A percentile compares a stretch with the other conserved stretches of the same genome.
Evolutionary conservation across 805 yeast species (phyloP).

Genomic region (Isabelozyma rhagii): DNA sequence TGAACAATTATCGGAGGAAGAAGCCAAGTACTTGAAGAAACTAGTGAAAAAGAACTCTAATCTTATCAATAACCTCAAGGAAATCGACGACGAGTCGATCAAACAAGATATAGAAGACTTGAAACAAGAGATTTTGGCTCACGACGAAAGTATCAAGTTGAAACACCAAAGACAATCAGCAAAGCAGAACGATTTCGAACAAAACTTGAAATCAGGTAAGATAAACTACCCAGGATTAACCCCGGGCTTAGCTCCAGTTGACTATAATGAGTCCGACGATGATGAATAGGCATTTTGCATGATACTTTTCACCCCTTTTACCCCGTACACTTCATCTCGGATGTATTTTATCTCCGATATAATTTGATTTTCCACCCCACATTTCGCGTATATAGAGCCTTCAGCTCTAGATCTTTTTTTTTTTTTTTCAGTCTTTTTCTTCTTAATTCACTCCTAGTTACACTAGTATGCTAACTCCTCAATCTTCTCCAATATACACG

Average conservation of each 20-base stretch:
- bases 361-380: not conserved
- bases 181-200: constrained; percentile 25
- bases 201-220: constrained; percentile 41
- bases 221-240: constrained; percentile 64
- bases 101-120: constrained; percentile 28
- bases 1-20: constrained; percentile 25
- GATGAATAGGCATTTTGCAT: not conserved
- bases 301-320: not conserved
- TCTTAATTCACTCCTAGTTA: not conserved
- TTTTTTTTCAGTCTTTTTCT: too few species aligned
- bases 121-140: constrained; percentile 22
- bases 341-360: too few species aligned
- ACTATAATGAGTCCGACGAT: constrained; percentile 45
- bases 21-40: constrained; percentile 35
- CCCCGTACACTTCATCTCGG: not conserved
- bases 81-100: constrained; percentile 28
- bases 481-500: not conserved
- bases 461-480: constrained; percentile 1
- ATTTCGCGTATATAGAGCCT: not conserved
- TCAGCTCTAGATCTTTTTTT: not conserved
- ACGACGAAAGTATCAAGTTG: constrained; percentile 17
- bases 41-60: constrained; percentile 35
- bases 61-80: constrained; percentile 22
- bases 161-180: constrained; percentile 24
- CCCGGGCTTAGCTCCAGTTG: constrained; percentile 86